These are phyloP conservation scores for Kwoniella sp. DNA, from an alignment of 768 basidiomycete genomes.

Conservation along the genomic window DNA sequence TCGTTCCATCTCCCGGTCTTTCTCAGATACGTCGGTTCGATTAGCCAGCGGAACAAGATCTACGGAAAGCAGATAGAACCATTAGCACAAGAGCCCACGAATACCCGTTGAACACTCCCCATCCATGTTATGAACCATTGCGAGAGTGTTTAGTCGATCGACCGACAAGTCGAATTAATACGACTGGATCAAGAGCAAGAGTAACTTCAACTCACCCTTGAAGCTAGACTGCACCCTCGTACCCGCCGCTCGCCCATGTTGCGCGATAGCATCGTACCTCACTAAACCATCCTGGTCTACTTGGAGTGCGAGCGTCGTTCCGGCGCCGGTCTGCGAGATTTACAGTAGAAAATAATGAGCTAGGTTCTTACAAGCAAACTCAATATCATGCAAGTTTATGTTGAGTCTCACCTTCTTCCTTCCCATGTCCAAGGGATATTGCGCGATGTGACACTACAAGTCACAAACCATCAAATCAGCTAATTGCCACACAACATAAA, in stretches of 20 bases:
- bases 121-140: too few relatives aligned
- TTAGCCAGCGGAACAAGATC: slow-evolving; percentile 91
- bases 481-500: background rate
- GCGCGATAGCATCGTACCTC: slow-evolving; percentile 94
- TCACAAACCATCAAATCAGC: slow-evolving; percentile 46
- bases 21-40: slow-evolving; percentile 81
- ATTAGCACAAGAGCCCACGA: too few relatives aligned
- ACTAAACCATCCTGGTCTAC: slow-evolving; percentile 96
- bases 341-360: slow-evolving; percentile 33
- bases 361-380: slow-evolving; percentile 73
- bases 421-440: slow-evolving; percentile 94
- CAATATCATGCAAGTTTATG: too few relatives aligned
- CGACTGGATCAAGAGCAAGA: background rate
- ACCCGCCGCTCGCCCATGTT: slow-evolving; percentile 85
- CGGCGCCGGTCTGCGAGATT: slow-evolving; percentile 70
- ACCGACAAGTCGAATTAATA: too few relatives aligned
- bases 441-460: slow-evolving; percentile 94
- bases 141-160: too few relatives aligned
- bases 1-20: slow-evolving; percentile 76
- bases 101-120: too few relatives aligned
- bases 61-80: too few relatives aligned
- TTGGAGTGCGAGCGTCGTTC: slow-evolving; percentile 93
- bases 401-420: slow-evolving; percentile 90
- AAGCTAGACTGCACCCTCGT: slow-evolving; percentile 91
- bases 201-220: slow-evolving; percentile 60